Evolutionary conservation across 2,329 filamentous ascomycete genomes (phyloP), one percentile per base, ranked within the genome.

Genomic region (Diaporthe nobilis): DNA sequence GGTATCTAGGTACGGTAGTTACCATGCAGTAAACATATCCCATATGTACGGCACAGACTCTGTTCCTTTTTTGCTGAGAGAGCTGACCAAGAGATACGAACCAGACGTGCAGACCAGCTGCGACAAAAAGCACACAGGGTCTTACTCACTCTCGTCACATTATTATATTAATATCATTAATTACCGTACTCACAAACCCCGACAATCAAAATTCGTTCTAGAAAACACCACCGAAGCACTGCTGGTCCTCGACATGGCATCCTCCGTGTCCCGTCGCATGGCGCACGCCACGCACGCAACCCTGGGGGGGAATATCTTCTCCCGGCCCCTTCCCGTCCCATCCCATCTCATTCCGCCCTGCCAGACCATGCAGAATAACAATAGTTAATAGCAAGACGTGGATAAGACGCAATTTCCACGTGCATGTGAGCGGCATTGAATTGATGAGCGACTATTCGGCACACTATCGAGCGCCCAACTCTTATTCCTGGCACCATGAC

Each of bases 181-280:
- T 65, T 58, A 20, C 42, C 10, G 15, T 25, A 12, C 60, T 25
- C 37, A 28, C 39, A 44, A 17, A 17, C 8, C 2, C 42, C 42
- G 13, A 47, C 65, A 22, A 55, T 53, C 34, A 42, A 55, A 31
- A 51, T 53, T 70, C 65, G 39, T 70, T 70, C 65, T 70, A 70
- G 65, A 70, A 65, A 34, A 70, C 65, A 42, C 10, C 13, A 53
- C 49, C n/a, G 65, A 70, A 70, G 65, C 25, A 5, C 20, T 60
- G 34, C 34, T 60, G 57, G 5, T 22, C 39, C 60, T 44, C 39
- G 39, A 47, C 42, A 51, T 4, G 44, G 44, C 63, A 51, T 67
- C 63, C 44, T 67, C 63, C 63, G 63, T 44, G 20, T 67, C 44
- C 44, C 63, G 49, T 55, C 49, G 65, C 47, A 70, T 55, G 65